A percentile compares a stretch with the other conserved stretches of the same genome.
These are phyloP conservation scores for Volvariella volvacea DNA, from an alignment of 1,284 basidiomycete genomes.

Conservation along the genomic window DNA sequence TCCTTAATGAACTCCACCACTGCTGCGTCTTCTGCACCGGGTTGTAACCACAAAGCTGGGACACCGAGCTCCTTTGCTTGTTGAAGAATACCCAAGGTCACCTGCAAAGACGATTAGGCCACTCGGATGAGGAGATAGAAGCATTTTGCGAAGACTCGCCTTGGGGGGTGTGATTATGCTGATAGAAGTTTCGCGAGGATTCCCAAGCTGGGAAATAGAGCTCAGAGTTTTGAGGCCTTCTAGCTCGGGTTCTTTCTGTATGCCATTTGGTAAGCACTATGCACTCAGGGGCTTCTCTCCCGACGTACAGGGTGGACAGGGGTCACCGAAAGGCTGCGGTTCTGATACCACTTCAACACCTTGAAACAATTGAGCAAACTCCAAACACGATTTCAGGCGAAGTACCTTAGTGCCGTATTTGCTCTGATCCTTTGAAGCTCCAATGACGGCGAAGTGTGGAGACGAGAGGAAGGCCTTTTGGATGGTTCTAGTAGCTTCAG, in stretches of 20 bases:
- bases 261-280: background rate
- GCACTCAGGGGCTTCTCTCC: too few relatives aligned
- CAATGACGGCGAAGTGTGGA: constrained; percentile 66
- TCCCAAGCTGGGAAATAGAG: constrained; percentile 50
- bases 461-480: constrained; percentile 59
- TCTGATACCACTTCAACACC: constrained; percentile 74
- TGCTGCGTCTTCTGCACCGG: constrained; percentile 65
- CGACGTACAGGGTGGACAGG: constrained; percentile 62
- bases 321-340: constrained; percentile 52
- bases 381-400: background rate
- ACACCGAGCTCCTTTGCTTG: constrained; percentile 57
- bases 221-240: constrained; percentile 53
- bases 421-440: constrained; percentile 68
- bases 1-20: constrained; percentile 36
- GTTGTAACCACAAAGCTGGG: constrained; percentile 79
- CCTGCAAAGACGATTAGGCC: constrained; percentile 28
- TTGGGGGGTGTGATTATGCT: constrained; percentile 75
- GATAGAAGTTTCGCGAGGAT: constrained; percentile 65
- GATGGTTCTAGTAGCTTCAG: constrained; percentile 20
- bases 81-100: constrained; percentile 60
- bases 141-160: constrained; percentile 25
- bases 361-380: too few relatives aligned
- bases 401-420: constrained; percentile 72
- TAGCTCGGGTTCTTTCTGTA: constrained; percentile 57
- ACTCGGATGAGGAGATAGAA: constrained; percentile 1